These are phyloP conservation scores for Annulohypoxylon truncatum DNA, from an alignment of 2,329 filamentous ascomycete species.

Conservation along the genomic window DNA sequence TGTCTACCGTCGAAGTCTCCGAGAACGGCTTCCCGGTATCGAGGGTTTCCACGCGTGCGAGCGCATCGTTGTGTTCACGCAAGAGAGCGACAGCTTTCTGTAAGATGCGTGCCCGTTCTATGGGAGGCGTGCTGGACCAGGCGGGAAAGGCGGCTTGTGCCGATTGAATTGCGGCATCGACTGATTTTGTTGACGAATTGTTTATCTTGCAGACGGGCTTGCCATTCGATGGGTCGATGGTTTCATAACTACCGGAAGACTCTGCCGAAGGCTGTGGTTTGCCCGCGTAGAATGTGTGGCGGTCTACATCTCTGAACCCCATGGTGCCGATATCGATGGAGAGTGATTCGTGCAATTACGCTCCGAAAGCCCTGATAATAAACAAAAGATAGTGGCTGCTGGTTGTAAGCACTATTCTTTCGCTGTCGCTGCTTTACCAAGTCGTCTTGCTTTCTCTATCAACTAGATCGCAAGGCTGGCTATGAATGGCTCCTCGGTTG, in stretches of 20 bases:
- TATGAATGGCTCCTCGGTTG: slow-evolving; percentile 1
- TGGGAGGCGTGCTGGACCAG: slow-evolving; percentile 82
- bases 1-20: slow-evolving; percentile 85
- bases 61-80: slow-evolving; percentile 80
- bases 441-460: slow-evolving; percentile 1
- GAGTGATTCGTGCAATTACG: slow-evolving; percentile 1
- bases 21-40: slow-evolving; percentile 89
- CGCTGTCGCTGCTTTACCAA: not conserved
- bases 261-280: slow-evolving; percentile 70
- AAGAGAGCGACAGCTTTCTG: slow-evolving; percentile 80
- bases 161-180: slow-evolving; percentile 78
- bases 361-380: not conserved
- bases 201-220: slow-evolving; percentile 77
- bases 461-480: slow-evolving; percentile 2
- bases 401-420: not conserved
- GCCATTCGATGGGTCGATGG: slow-evolving; percentile 79
- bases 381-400: not conserved
- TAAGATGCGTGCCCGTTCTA: slow-evolving; percentile 80
- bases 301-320: slow-evolving; percentile 49
- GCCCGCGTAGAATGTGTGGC: slow-evolving; percentile 82
- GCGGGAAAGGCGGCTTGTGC: slow-evolving; percentile 77
- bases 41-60: slow-evolving; percentile 82
- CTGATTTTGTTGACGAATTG: slow-evolving; percentile 72
- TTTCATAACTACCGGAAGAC: slow-evolving; percentile 73
- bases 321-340: slow-evolving; percentile 34